A percentile compares a stretch with the other conserved stretches of the same genome.
Conservation (phyloP, 2,329 filamentous ascomycete species). For the Monosporascus sp. region DNA sequence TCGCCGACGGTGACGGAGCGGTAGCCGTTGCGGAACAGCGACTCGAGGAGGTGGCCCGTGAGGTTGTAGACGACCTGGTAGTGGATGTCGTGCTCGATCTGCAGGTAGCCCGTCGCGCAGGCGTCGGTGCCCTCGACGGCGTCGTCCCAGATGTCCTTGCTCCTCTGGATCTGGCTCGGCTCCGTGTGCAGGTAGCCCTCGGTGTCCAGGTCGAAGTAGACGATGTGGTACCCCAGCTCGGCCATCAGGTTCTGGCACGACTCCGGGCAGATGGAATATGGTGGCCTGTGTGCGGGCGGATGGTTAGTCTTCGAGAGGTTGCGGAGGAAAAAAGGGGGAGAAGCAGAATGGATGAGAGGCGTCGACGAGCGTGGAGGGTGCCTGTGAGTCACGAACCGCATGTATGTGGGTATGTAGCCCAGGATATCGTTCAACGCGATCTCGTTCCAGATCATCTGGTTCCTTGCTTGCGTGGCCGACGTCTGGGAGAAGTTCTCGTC, state of each 20-base stretch:
- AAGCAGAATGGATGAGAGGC: too few relatives aligned
- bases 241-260: conserved; percentile 22
- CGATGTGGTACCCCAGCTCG: conserved; percentile 25
- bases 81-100: conserved; percentile 45
- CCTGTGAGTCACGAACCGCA: conserved; percentile 18
- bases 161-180: conserved; percentile 27
- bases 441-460: conserved; percentile 30
- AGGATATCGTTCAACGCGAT: conserved; percentile 30
- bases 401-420: conserved; percentile 29
- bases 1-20: conserved; percentile 49
- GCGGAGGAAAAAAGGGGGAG: too few relatives aligned
- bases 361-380: too few relatives aligned
- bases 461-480: conserved; percentile 21
- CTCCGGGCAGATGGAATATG: conserved; percentile 26
- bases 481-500: conserved; percentile 27
- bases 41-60: conserved; percentile 38
- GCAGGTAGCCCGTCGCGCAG: conserved; percentile 24
- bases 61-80: conserved; percentile 42
- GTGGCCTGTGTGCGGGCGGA: conserved; percentile 17
- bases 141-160: conserved; percentile 34
- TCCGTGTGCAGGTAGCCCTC: conserved; percentile 28
- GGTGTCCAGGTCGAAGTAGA: conserved; percentile 29
- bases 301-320: neutral
- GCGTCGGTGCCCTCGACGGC: conserved; percentile 25
- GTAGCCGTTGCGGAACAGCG: conserved; percentile 38